Base-by-base conservation (phyloP, 2,329 filamentous ascomycete species). In the Taxawa tesnikishii region DNA sequence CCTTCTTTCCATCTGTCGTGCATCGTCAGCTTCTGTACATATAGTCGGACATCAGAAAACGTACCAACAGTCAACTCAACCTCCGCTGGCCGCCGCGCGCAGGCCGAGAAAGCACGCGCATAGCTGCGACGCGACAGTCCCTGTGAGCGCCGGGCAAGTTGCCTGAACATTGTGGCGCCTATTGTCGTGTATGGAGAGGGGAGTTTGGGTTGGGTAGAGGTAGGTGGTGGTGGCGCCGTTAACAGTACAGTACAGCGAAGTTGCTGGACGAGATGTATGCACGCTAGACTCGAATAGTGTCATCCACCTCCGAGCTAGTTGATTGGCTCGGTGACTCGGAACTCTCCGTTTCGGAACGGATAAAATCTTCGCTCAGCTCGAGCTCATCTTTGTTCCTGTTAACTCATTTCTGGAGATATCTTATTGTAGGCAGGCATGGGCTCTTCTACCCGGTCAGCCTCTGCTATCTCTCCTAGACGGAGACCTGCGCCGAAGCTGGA, bases 21-120 rank as follows among this genome's bases (percentile, higher is more conserved):
- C 23, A 49, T 63, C 48, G 63, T 56, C 17, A 40, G 34, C 14
- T 6, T n/a, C 11, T 14, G 17, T 24, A 7, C 23, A 34, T 16
- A 15, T 8, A 24, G 10, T 31, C 3, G 12, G n/a, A 8, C 11
- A 9, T 17, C 9, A 12, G 12, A 21, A 15, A 14, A 28, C 74
- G 54, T 64, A 92, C 83, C 84, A 69, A 94, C 76, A 54, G 88
- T 98, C 61, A 98, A 75, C 73, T 94, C 85, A 54, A 98, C 87
- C 69, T 96, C 85, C 49, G 85, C 88, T 50, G 73, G 73, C 60
- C 84, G 75, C 62, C 72, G 74, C 54, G 73, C 63, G 47, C 83
- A 85, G 51, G 79, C 81, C 62, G 81, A 73, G 68, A 98, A 94
- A 52, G 80, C 67, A 65, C 85, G 77, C 59, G 75, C 69, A 62